Conservation (phyloP, 2,329 filamentous ascomycete genomes). For the Emergomyces africanus region DNA sequence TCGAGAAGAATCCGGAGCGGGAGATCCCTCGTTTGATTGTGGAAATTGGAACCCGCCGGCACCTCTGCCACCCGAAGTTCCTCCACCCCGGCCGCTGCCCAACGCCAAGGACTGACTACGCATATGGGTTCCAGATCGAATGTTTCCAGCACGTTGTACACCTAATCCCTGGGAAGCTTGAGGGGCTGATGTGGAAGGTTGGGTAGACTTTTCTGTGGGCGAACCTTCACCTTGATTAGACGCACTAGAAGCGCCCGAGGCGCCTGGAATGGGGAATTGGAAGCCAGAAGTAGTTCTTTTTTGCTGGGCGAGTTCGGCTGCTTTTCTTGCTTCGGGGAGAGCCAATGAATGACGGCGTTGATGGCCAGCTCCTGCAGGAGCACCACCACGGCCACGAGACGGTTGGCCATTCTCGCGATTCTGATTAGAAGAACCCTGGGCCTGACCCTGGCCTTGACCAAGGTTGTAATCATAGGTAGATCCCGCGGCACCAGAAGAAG, state of each 20-base stretch:
- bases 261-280: slow-evolving; percentile 74
- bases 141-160: slow-evolving; percentile 64
- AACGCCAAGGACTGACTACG: slow-evolving; percentile 40
- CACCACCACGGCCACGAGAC: slow-evolving; percentile 62
- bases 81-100: slow-evolving; percentile 52
- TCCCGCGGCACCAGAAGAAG: slow-evolving; percentile 74
- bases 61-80: slow-evolving; percentile 48
- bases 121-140: slow-evolving; percentile 61
- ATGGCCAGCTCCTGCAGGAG: slow-evolving; percentile 60
- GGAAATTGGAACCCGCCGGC: slow-evolving; percentile 64
- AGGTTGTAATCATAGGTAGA: slow-evolving; percentile 66
- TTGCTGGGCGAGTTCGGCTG: slow-evolving; percentile 90
- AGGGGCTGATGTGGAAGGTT: slow-evolving; percentile 20
- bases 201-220: slow-evolving; percentile 34
- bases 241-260: slow-evolving; percentile 40
- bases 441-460: slow-evolving; percentile 16
- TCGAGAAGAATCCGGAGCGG: slow-evolving; percentile 26
- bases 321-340: slow-evolving; percentile 92
- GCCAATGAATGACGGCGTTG: slow-evolving; percentile 90
- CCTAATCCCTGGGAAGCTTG: slow-evolving; percentile 49
- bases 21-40: slow-evolving; percentile 40
- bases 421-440: slow-evolving; percentile 43
- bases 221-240: slow-evolving; percentile 40
- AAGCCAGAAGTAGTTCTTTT: slow-evolving; percentile 90
- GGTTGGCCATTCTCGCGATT: slow-evolving; percentile 57